Base-by-base conservation (phyloP, 495 filamentous ascomycete species). In the Neurospora sp. region DNA sequence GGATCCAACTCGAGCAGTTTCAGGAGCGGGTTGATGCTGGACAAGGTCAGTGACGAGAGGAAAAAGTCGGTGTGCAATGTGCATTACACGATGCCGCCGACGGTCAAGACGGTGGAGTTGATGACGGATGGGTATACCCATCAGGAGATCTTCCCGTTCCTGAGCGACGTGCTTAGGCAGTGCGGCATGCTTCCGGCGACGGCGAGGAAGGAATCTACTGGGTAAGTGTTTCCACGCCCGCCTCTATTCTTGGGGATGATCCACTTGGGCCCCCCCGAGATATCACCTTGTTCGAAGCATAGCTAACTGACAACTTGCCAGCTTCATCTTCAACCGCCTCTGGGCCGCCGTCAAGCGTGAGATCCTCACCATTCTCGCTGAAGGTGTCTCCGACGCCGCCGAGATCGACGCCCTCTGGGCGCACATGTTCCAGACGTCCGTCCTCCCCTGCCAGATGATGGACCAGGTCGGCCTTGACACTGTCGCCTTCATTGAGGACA, bases 311-410 rank as follows among this genome's bases (percentile, higher is more conserved):
- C 48, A 22, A 10, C 14, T 35, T 12, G 22, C 12, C 35, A 73
- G 59, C 73, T 85, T 89, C 74, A 83, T 90, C 27, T 85, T 88
- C 77, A 88, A 88, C 70, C 85, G 88, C 0, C 80, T 90, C 27
- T 90, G 87, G 87, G 87, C 85, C 0, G 86, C 86, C 6, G 76
- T 87, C 68, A 86, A 87, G 73, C 80, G 84, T 0, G 85, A 87
- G 69, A 80, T 81, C 22, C 72, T 88, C 10, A 75, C 71, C 8
- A 84, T 87, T 38, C 79, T 88, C 17, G 75, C 81, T 3, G 84
- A 87, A 20, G 85, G 79, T 0, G 85, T 87, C 16, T 80, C 75
- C 38, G 76, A 77, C 12, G 81, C 86, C 0, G 76, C 76, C 12
- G 80, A 86, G 71, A 85, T 88, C 38, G 85, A 88, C 69, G 41